Conservation (phyloP, 495 filamentous ascomycete species). For the Aspergillus avenaceus region DNA sequence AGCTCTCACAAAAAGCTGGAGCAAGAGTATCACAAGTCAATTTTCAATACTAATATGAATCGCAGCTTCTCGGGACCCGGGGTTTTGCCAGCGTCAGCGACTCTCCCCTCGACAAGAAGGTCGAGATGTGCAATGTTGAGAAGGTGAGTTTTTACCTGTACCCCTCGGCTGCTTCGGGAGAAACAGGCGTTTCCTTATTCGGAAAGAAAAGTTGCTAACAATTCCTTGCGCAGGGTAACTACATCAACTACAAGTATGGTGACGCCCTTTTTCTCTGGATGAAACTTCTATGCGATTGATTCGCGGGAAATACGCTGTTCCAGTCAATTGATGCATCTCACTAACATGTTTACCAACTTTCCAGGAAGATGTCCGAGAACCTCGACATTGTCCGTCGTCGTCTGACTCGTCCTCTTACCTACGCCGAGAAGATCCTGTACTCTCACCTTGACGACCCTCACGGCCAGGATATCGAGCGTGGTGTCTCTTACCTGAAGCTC, state of each 20-base stretch:
- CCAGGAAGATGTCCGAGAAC: slow-evolving; percentile 98
- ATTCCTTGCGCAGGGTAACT: slow-evolving; percentile 53
- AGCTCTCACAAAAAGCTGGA: neutral
- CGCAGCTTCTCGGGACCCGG: slow-evolving; percentile 47
- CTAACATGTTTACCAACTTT: slow-evolving; percentile 38
- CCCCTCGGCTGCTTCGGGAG: slow-evolving; percentile 8
- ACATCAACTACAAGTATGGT: slow-evolving; percentile 72
- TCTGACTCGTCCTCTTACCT: slow-evolving; percentile 89
- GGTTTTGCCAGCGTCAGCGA: slow-evolving; percentile 60
- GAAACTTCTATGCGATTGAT: neutral
- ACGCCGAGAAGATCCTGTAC: slow-evolving; percentile 98
- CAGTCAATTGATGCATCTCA: slow-evolving; percentile 2
- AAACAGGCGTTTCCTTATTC: slow-evolving; percentile 2
- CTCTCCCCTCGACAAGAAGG: slow-evolving; percentile 67
- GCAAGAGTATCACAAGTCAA: neutral
- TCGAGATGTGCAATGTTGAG: slow-evolving; percentile 77
- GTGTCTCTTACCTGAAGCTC: slow-evolving; percentile 90
- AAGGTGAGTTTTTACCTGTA: slow-evolving; percentile 43
- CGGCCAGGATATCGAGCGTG: slow-evolving; percentile 91
- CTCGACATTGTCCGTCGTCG: slow-evolving; percentile 80
- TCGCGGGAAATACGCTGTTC: neutral
- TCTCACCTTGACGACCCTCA: slow-evolving; percentile 98
- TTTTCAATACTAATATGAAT: slow-evolving; percentile 20
- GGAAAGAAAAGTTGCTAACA: slow-evolving; percentile 16
- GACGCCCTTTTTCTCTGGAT: neutral